phyloP scores from a whole-genome alignment of 2,329 filamentous ascomycete species.

The Blastomyces silverae region DNA sequence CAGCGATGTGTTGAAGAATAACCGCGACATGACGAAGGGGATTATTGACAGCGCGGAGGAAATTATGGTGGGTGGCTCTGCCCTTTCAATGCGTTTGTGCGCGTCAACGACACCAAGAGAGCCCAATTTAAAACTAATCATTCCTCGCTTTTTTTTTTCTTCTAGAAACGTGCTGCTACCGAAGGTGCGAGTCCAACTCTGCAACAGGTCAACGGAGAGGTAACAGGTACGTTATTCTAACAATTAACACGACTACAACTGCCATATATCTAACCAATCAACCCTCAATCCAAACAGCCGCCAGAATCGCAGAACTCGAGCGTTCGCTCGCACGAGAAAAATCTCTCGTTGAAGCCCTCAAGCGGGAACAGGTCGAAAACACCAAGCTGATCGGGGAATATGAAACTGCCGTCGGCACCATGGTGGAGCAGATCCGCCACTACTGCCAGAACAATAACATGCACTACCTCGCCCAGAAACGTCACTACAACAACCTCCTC shows the following conservation, averaged over 20 bases:
- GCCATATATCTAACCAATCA: constrained; percentile 4
- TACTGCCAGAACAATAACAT: constrained; percentile 47
- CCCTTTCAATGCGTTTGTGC: neutral
- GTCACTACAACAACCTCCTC: constrained; percentile 46
- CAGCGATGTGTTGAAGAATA: constrained; percentile 45
- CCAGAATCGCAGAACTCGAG: constrained; percentile 46
- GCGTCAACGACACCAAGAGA: neutral
- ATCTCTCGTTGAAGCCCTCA: constrained; percentile 38
- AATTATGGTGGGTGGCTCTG: constrained; percentile 37
- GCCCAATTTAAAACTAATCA: neutral
- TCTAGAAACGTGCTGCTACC: constrained; percentile 39
- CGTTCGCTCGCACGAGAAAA: constrained; percentile 43
- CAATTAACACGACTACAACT: neutral
- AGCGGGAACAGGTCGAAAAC: constrained; percentile 45
- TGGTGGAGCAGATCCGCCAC: constrained; percentile 47
- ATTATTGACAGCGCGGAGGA: constrained; percentile 47
- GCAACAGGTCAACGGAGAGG: constrained; percentile 42
- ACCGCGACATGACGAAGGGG: constrained; percentile 45
- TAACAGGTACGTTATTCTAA: constrained; percentile 32
- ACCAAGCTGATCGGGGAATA: constrained; percentile 45
- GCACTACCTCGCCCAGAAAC: constrained; percentile 42
- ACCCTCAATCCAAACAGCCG: constrained; percentile 29
- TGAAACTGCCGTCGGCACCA: constrained; percentile 42
- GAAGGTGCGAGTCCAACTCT: constrained; percentile 37
- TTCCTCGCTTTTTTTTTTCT: constrained; percentile 17